Conservation (phyloP, 1,284 basidiomycete species). For the Coniferiporia weirii region DNA sequence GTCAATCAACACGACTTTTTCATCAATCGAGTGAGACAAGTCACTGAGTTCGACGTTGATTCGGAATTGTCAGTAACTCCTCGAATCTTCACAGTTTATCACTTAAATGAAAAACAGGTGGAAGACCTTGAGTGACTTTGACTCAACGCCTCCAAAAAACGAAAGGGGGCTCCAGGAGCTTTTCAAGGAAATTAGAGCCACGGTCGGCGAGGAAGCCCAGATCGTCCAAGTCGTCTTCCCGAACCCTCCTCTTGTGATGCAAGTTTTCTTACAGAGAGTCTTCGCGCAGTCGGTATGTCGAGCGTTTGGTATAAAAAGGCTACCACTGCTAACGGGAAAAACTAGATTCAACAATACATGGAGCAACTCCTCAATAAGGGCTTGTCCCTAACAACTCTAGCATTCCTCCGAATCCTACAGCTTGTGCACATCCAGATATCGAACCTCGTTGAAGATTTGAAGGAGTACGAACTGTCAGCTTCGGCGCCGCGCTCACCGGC, state of each 20-base stretch:
- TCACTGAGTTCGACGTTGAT: conserved; percentile 49
- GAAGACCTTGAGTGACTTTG: conserved; percentile 76
- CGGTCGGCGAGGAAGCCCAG: conserved; percentile 93
- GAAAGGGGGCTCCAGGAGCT: conserved; percentile 80
- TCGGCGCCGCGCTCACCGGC: conserved; percentile 54
- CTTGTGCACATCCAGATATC: conserved; percentile 82
- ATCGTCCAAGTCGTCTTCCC: conserved; percentile 99
- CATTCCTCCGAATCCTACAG: conserved; percentile 88
- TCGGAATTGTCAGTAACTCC: conserved; percentile 47
- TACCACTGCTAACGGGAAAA: not conserved
- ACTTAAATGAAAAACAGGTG: conserved; percentile 50
- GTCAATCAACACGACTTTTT: conserved; percentile 99
- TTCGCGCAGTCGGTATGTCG: conserved; percentile 91
- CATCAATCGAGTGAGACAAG: conserved; percentile 80
- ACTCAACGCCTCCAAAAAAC: conserved; percentile 69
- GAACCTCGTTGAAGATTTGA: conserved; percentile 85
- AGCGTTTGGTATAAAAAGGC: not conserved
- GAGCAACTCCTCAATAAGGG: conserved; percentile 80
- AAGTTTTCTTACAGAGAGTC: conserved; percentile 95
- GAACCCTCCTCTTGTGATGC: conserved; percentile 96
- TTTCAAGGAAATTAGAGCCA: conserved; percentile 84
- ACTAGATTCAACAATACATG: conserved; percentile 92
- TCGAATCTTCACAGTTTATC: not conserved
- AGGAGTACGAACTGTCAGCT: conserved; percentile 82
- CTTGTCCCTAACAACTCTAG: conserved; percentile 74